Evolutionary conservation across 2,329 filamentous ascomycete genomes (phyloP), one percentile per base, ranked within the genome.

Genomic region (Westerdykella ornata): DNA sequence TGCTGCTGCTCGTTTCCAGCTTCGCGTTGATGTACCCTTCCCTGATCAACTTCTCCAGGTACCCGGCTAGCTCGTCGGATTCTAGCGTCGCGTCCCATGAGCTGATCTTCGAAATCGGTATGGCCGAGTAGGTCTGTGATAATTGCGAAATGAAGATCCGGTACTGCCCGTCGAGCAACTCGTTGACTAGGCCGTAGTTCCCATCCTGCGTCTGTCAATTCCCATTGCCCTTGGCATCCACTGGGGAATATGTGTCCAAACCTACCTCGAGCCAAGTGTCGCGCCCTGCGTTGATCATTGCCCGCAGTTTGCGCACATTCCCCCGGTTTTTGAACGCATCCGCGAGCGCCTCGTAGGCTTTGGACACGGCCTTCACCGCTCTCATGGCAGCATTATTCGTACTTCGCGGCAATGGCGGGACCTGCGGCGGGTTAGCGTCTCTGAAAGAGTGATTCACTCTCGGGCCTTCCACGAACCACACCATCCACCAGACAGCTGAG

Each of bases 71-170:
- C 28, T 72, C 71, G 4, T 75, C 70, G 0, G 71, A 56, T 3
- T 26, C 22, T 11, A 26, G 12, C 7, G 22, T 26, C 30, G 30
- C 30, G 16, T 33, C 30, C 30, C 16, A 17, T n/a, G 30, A 15
- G n/a, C 71, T 65, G 19, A 81, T 73, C 37, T 74, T 73, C 4
- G 70, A 63, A 8, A 82, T 66, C 3, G 77, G 74, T 26, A 83
- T 68, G 5, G 80, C 77, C 22, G 76, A 74, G 58, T 90, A 96
- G 3, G 86, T 81, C 39, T 78, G 76, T 34, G 82, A 80, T 18
- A 97, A 72, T 44, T 80, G 80, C 26, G 83, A 72, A 43, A 97
- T 78, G 45, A 85, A 81, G 70, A 84, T 88, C 53, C 81, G 80
- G 52, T 85, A 80, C 59, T 89, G 86, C 8, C 84, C 80, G 15